Percentiles rank a stretch among this genome's conserved stretches.
Evolutionary conservation across 805 yeast genomes (phyloP).

Genomic region (Candida khao-thaluensis): DNA sequence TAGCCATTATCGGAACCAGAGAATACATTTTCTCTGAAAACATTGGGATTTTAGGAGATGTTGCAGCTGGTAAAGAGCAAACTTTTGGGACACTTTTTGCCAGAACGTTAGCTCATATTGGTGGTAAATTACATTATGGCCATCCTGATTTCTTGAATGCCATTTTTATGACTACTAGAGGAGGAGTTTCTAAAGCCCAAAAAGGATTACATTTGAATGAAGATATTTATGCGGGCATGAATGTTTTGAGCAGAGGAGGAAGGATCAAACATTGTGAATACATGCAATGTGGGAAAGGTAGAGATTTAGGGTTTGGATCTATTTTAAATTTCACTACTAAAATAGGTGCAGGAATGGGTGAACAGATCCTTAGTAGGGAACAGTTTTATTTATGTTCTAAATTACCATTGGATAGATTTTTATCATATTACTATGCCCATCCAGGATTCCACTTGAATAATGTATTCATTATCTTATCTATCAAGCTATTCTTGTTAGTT

Average conservation of each 20-base stretch:
- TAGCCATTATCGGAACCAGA: slow-evolving; percentile 84
- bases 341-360: slow-evolving; percentile 94
- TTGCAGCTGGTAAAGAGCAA: slow-evolving; percentile 90
- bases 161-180: slow-evolving; percentile 78
- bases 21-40: slow-evolving; percentile 86
- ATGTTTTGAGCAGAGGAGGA: slow-evolving; percentile 79
- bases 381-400: slow-evolving; percentile 80
- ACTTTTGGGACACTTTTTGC: slow-evolving; percentile 85
- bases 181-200: slow-evolving; percentile 86
- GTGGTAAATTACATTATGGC: slow-evolving; percentile 85
- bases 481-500: slow-evolving; percentile 70
- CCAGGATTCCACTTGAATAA: slow-evolving; percentile 85
- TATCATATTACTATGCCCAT: slow-evolving; percentile 82
- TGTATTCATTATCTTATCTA: slow-evolving; percentile 71
- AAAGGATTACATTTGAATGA: slow-evolving; percentile 83
- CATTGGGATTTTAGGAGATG: slow-evolving; percentile 82
- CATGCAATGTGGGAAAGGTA: slow-evolving; percentile 87
- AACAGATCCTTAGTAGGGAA: slow-evolving; percentile 82
- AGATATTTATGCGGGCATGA: slow-evolving; percentile 89
- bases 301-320: slow-evolving; percentile 86
- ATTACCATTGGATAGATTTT: slow-evolving; percentile 75
- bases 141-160: slow-evolving; percentile 83
- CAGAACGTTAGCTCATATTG: slow-evolving; percentile 78
- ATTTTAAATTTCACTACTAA: slow-evolving; percentile 82
- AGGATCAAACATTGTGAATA: slow-evolving; percentile 85